Percentiles rank a stretch among this genome's conserved stretches.
Conservation (phyloP, 176 grass and related monocot genomes). For the Eragrostis nindensis region DNA sequence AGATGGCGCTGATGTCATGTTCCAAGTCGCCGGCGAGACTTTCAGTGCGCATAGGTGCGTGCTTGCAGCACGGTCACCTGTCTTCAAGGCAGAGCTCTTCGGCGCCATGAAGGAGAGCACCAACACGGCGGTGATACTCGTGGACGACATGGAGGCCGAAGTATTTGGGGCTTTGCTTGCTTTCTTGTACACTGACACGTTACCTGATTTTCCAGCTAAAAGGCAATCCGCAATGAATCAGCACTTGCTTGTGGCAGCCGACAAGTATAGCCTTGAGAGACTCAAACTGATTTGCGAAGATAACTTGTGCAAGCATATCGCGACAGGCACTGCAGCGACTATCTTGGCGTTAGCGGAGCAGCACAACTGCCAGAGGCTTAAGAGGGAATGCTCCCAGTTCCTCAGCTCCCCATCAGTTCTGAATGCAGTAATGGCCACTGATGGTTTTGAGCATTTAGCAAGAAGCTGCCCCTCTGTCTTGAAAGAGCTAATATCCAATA, state of each 20-base stretch:
- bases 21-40: background rate
- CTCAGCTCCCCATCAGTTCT: background rate
- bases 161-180: constrained; percentile 35
- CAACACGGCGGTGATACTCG: background rate
- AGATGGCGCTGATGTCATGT: constrained; percentile 21
- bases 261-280: background rate
- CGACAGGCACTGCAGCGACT: background rate
- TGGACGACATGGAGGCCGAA: constrained; percentile 14
- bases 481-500: no score
- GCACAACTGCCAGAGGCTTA: background rate
- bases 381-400: background rate
- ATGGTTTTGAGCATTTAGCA: background rate
- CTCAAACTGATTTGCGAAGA: background rate
- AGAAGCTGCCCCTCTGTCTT: background rate
- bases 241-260: constrained; percentile 26
- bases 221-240: constrained; percentile 26
- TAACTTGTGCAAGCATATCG: background rate
- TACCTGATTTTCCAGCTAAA: background rate
- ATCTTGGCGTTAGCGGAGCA: background rate
- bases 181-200: constrained; percentile 43
- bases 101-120: background rate
- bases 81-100: constrained; percentile 28
- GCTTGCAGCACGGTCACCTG: constrained; percentile 27
- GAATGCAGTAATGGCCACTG: background rate
- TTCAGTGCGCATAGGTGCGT: constrained; percentile 41